A percentile compares a stretch with the other conserved stretches of the same genome.
Evolutionary conservation across 805 yeast genomes (phyloP).

Genomic region (Ascoidea asiatica): DNA sequence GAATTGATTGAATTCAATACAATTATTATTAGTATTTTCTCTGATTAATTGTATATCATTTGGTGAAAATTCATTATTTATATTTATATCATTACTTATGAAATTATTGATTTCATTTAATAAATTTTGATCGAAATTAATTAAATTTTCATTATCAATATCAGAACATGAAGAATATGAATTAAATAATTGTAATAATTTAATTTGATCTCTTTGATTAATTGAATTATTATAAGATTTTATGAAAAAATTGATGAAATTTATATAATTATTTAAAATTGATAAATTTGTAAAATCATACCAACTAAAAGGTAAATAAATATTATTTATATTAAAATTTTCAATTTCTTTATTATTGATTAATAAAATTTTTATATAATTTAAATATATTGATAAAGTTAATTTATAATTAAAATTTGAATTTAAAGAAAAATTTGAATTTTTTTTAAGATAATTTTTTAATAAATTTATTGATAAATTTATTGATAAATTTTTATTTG

Average conservation of each 20-base stretch:
- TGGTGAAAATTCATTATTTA: background rate
- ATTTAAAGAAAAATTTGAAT: too few relatives aligned
- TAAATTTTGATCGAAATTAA: too few relatives aligned
- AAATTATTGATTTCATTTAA: too few relatives aligned
- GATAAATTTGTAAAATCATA: slow-evolving; percentile 6
- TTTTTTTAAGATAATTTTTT: too few relatives aligned
- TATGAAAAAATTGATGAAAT: slow-evolving; percentile 1
- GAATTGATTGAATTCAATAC: background rate
- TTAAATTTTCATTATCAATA: background rate
- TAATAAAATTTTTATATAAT: background rate
- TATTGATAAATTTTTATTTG: background rate
- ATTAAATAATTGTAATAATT: slow-evolving; percentile 2
- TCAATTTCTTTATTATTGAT: background rate
- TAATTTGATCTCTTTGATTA: background rate
- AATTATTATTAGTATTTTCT: too few relatives aligned
- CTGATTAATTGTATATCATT: too few relatives aligned
- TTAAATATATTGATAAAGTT: background rate
- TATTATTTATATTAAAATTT: background rate
- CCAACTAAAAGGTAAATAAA: slow-evolving; percentile 7
- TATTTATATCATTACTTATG: too few relatives aligned
- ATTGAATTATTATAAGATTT: background rate
- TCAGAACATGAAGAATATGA: background rate
- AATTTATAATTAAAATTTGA: background rate
- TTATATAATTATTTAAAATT: slow-evolving; percentile 4
- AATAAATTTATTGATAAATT: too few relatives aligned